Percentiles rank a stretch among this genome's conserved stretches.
These are phyloP conservation scores for Chalciporus piperatus DNA, from an alignment of 768 basidiomycete species.

Conservation along the genomic window DNA sequence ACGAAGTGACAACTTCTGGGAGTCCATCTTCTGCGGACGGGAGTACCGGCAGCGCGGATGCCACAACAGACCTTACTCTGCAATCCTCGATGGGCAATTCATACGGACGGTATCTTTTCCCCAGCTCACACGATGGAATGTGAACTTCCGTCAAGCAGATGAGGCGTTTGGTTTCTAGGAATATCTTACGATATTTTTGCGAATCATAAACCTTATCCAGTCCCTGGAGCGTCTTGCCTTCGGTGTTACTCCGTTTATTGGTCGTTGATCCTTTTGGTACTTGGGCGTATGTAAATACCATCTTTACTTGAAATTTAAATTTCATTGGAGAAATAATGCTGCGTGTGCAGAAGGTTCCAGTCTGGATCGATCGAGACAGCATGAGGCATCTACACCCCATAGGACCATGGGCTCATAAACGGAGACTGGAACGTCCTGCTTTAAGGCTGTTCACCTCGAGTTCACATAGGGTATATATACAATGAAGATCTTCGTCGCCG, in stretches of 20 bases:
- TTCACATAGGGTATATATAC: neutral
- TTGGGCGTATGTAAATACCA: neutral
- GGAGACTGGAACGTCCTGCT: neutral
- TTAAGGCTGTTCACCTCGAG: neutral
- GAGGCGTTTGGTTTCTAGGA: neutral
- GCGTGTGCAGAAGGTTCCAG: neutral
- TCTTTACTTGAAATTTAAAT: neutral
- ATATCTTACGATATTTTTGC: neutral
- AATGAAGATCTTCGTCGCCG: neutral
- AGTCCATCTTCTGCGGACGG: slow-evolving; percentile 24
- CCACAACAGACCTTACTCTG: slow-evolving; percentile 13
- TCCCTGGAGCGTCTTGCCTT: neutral
- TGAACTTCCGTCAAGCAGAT: slow-evolving; percentile 5
- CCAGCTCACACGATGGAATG: slow-evolving; percentile 10
- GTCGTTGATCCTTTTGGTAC: neutral
- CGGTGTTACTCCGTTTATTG: neutral
- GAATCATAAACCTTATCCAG: neutral
- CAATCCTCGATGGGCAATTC: neutral
- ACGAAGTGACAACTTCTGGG: slow-evolving; percentile 20
- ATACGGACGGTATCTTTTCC: slow-evolving; percentile 14
- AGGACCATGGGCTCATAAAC: neutral
- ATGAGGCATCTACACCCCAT: neutral
- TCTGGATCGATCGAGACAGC: neutral
- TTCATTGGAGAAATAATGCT: neutral
- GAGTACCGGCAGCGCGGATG: slow-evolving; percentile 17